These are phyloP conservation scores for Geotrichum candidum DNA, from an alignment of 1,139 yeast genomes.

Conservation along the genomic window DNA sequence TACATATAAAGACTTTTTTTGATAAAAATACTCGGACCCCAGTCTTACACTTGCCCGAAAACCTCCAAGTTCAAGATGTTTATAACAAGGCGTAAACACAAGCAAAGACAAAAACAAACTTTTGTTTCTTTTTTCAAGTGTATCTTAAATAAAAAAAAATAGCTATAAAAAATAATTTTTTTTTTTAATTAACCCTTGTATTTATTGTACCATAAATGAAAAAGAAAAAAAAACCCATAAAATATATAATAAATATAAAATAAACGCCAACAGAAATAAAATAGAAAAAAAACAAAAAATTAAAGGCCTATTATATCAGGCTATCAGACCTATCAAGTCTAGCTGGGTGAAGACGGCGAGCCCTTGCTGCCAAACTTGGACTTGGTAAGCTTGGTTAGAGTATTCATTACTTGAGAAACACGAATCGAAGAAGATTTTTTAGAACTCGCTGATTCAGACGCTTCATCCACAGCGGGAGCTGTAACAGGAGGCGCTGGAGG, in stretches of 20 bases:
- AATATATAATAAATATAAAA: not conserved
- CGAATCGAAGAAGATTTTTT: not conserved
- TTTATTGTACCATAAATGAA: not conserved
- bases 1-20: no score
- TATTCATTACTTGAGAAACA: not conserved
- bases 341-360: not conserved
- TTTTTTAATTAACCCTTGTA: not conserved
- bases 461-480: constrained; percentile 1
- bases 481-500: not conserved
- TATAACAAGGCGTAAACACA: no score
- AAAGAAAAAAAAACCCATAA: not conserved
- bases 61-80: no score
- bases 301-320: not conserved
- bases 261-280: not conserved
- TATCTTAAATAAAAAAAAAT: no score
- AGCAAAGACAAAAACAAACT: no score
- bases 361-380: not conserved
- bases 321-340: not conserved
- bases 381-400: not conserved
- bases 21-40: no score
- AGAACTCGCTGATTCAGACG: not conserved
- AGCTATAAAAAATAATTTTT: no score
- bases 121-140: no score
- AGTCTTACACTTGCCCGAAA: no score
- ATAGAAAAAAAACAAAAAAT: not conserved